A percentile compares a stretch with the other conserved stretches of the same genome.
These are phyloP conservation scores for Plectosphaerella plurivora DNA, from an alignment of 2,329 filamentous ascomycete genomes.

Conservation along the genomic window DNA sequence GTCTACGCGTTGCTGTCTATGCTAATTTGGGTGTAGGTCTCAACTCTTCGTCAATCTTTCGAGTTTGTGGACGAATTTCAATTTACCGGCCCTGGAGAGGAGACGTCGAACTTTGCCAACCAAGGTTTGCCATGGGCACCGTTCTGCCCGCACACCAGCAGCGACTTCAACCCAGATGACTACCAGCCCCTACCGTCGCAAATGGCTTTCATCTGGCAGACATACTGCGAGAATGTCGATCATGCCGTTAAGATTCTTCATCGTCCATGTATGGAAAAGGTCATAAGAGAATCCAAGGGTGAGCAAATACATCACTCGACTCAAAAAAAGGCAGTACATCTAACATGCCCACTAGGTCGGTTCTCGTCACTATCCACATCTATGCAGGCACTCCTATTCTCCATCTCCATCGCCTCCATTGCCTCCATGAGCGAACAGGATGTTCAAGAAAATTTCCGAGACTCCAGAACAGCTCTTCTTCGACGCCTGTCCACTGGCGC, in stretches of 20 bases:
- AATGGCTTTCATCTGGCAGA: constrained; percentile 30
- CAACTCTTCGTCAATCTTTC: not conserved
- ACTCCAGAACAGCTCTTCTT: constrained; percentile 41
- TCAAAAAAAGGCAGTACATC: not conserved
- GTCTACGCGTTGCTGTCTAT: not conserved
- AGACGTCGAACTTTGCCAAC: not conserved
- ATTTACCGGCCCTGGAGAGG: not conserved
- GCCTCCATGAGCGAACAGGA: constrained; percentile 29
- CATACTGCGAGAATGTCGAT: constrained; percentile 39
- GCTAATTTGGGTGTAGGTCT: not conserved
- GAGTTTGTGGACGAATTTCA: not conserved
- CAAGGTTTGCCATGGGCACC: not conserved
- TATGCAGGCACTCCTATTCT: constrained; percentile 40
- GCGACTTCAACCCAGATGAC: not conserved
- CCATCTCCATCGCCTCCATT: constrained; percentile 24
- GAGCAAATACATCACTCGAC: not conserved
- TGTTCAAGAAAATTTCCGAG: constrained; percentile 43
- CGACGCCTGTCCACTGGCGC: constrained; percentile 34
- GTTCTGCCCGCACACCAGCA: not conserved
- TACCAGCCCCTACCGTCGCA: constrained; percentile 5
- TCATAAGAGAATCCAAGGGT: constrained; percentile 34
- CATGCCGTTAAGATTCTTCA: constrained; percentile 41
- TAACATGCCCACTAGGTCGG: constrained; percentile 6
- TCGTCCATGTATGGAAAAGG: constrained; percentile 30
- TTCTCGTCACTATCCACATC: constrained; percentile 35